Evolutionary conservation across 2,329 filamentous ascomycete species (phyloP).

Genomic region (Penicillium sp.): DNA sequence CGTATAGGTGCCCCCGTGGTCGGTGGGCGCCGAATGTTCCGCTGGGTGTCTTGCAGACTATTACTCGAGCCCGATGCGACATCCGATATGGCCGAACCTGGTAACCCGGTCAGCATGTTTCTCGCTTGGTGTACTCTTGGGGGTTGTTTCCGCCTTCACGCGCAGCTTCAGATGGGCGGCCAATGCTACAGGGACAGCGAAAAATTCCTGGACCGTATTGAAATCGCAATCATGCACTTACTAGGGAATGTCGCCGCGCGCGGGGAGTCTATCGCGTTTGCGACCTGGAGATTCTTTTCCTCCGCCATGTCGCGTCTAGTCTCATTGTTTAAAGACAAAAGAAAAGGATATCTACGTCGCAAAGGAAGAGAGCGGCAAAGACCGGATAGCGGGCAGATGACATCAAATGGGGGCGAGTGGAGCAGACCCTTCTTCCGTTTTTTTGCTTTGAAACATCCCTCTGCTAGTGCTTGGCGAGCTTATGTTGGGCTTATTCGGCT

Average conservation of each 20-base stretch:
- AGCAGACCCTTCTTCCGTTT: background rate
- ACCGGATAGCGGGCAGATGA: conserved; percentile 28
- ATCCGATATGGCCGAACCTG: conserved; percentile 33
- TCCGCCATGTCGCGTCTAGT: conserved; percentile 33
- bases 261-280: conserved; percentile 21
- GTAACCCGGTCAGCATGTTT: conserved; percentile 10
- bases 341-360: background rate
- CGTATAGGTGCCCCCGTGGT: conserved; percentile 24
- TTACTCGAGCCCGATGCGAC: conserved; percentile 33
- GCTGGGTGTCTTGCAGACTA: conserved; percentile 31
- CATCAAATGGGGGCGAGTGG: conserved; percentile 27
- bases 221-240: conserved; percentile 21
- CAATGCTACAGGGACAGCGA: background rate
- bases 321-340: conserved; percentile 22
- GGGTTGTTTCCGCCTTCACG: background rate
- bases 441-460: too few species aligned
- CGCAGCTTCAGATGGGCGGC: background rate
- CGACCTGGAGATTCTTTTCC: conserved; percentile 30
- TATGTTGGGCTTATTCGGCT: too few species aligned
- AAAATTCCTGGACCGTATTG: conserved; percentile 3
- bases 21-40: conserved; percentile 20
- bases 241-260: conserved; percentile 26
- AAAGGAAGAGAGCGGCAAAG: conserved; percentile 19
- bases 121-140: background rate
- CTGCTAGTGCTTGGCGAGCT: background rate